These are phyloP conservation scores for Abrus pulchellus DNA, from an alignment of 306 rosid species.

Conservation along the genomic window DNA sequence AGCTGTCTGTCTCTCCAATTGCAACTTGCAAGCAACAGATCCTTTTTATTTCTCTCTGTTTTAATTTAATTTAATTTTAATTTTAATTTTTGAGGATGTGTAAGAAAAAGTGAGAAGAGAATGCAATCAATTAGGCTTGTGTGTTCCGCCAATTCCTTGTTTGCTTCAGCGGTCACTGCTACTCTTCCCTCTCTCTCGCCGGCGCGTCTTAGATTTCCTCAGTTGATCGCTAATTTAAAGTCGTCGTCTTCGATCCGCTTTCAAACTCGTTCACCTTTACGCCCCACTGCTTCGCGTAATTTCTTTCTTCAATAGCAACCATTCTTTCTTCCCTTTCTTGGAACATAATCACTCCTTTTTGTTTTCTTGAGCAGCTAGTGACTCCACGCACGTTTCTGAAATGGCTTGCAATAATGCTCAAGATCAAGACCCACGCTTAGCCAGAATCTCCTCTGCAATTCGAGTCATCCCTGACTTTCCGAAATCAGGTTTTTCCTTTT, in stretches of 20 bases:
- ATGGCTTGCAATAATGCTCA: slow-evolving; percentile 71
- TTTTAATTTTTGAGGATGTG: background rate
- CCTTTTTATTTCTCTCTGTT: background rate
- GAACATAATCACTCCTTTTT: background rate
- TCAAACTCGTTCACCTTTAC: slow-evolving; percentile 42
- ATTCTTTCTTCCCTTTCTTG: background rate
- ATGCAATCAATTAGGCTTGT: slow-evolving; percentile 47
- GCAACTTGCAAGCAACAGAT: background rate
- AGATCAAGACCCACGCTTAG: slow-evolving; percentile 75
- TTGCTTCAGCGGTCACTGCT: slow-evolving; percentile 41
- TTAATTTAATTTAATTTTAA: background rate
- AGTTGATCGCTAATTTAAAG: slow-evolving; percentile 33
- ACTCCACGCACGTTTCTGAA: slow-evolving; percentile 44
- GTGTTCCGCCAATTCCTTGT: slow-evolving; percentile 45
- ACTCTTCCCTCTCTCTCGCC: slow-evolving; percentile 29
- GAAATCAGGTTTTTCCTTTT: slow-evolving; percentile 73
- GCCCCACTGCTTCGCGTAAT: slow-evolving; percentile 43
- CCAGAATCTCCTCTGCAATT: slow-evolving; percentile 75
- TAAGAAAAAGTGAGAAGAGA: slow-evolving; percentile 35
- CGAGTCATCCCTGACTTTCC: slow-evolving; percentile 94
- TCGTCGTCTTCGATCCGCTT: slow-evolving; percentile 11
- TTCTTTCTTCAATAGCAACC: background rate
- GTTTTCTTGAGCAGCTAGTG: slow-evolving; percentile 53
- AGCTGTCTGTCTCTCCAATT: background rate
- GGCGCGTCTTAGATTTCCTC: slow-evolving; percentile 42